These are phyloP conservation scores for Boletus eberwhitei DNA, from an alignment of 768 basidiomycete species.

Conservation along the genomic window DNA sequence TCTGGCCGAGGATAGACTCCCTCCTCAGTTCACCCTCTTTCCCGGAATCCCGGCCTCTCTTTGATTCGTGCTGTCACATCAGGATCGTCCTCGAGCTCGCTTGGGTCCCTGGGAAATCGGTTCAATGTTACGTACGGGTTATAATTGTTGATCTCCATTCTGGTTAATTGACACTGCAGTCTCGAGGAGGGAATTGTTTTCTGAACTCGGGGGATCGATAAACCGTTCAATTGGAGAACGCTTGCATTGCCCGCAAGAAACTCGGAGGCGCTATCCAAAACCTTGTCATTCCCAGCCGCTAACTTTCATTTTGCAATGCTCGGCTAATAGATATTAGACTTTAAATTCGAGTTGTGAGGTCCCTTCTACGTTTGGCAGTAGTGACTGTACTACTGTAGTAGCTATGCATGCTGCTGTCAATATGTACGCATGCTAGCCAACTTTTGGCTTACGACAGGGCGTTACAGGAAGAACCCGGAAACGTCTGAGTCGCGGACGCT, in stretches of 20 bases:
- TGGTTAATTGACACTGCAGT: neutral
- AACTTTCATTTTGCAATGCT: neutral
- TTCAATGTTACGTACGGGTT: neutral
- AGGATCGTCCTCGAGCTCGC: neutral
- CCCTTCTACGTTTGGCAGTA: neutral
- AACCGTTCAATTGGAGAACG: neutral
- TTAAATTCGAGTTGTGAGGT: neutral
- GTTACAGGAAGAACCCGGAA: neutral
- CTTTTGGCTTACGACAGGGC: neutral
- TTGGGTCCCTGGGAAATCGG: neutral
- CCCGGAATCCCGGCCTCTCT: neutral
- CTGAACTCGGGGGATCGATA: neutral
- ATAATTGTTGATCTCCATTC: constrained; percentile 4
- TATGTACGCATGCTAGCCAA: neutral
- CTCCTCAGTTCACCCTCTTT: too few species aligned
- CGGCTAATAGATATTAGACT: neutral
- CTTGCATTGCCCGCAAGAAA: neutral
- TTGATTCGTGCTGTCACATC: neutral
- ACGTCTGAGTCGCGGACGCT: neutral
- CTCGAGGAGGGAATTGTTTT: neutral
- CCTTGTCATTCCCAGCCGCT: too few species aligned
- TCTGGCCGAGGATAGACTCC: too few species aligned
- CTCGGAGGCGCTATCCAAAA: neutral
- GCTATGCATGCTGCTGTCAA: neutral
- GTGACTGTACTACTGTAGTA: too few species aligned